Evolutionary conservation across 208 protist genomes (phyloP), one percentile per base, ranked within the genome.

Genomic region (Wallacemonas sp.): DNA sequence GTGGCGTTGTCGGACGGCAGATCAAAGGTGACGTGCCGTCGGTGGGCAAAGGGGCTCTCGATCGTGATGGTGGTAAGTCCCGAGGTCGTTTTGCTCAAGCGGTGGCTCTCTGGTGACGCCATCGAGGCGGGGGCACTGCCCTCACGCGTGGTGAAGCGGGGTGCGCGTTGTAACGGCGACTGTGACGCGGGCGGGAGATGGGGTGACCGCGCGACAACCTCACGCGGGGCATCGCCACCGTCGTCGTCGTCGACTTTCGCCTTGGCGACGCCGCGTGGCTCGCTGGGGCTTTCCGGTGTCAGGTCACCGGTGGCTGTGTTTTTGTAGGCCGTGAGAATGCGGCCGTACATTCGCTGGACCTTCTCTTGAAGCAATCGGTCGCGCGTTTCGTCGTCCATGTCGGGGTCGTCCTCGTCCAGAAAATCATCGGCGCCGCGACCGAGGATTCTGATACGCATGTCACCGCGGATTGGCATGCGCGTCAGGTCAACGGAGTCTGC

Each of bases 401-500:
- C 52, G 12, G 0, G 19, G 52, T 58, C 52, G 32, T 58, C 52
- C 0, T 58, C 52, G 30, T 33, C 36, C 16, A 24, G 16, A 23
- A 49, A 49, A n/a, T 33, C 52, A 0, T 24, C 6, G 12, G 52
- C 52, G 21, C 52, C 52, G n/a, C 29, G 24, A 12, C 52, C 52
- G 19, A 58, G 52, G 32, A 58, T 58, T 14, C 38, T 58, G 32
- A 58, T 58, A n/a, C 52, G 52, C 52, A 58, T 21, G 23, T 58
- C 52, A 17, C 52, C 52, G 0, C 29, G 52, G 30, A 58, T 58
- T 3, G 52, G 52, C 30, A 58, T 24, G 30, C 52, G 26, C 3
- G 52, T 58, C 12, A 58, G 9, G 32, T 58, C 52, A 4, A 58
- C 32, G 5, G 34, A 58, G 52, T 21, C 38, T 19, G 4, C 19